Percentiles rank a stretch among this genome's conserved stretches.
phyloP scores from a whole-genome alignment of 2,329 filamentous ascomycete species.

The Sclerotinia spermophila region DNA sequence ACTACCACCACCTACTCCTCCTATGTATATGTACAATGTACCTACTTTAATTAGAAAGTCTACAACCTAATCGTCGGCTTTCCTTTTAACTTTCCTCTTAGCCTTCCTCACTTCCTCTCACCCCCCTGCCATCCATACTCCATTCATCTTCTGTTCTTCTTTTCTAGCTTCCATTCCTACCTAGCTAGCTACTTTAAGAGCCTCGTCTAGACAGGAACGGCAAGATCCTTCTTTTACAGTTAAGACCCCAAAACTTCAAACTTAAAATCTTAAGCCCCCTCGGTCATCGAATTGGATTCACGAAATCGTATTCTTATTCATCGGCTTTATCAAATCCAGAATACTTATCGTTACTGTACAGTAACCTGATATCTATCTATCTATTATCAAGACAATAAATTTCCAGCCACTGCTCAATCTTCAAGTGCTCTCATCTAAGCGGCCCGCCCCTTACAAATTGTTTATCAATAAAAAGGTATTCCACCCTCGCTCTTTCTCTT shows the following conservation, averaged over 20 bases:
- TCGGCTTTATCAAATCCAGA: neutral
- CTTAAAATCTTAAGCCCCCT: neutral
- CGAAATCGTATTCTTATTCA: conserved; percentile 12
- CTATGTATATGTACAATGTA: neutral
- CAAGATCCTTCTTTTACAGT: conserved; percentile 11
- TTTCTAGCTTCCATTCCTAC: conserved; percentile 4
- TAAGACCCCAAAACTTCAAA: no score
- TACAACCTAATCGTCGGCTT: neutral
- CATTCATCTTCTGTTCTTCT: neutral
- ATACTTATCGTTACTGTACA: no score
- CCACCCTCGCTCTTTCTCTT: conserved; percentile 9
- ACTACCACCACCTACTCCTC: neutral
- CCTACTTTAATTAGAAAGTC: neutral
- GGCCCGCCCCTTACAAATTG: neutral
- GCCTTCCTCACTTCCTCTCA: neutral
- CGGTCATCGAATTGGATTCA: neutral
- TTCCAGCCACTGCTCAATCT: neutral
- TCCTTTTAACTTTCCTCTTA: neutral
- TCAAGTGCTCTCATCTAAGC: neutral
- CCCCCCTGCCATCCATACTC: neutral
- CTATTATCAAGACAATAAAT: neutral
- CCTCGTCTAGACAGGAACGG: neutral
- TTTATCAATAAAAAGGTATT: conserved; percentile 14
- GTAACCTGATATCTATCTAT: neutral
- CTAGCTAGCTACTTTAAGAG: no score